Evolutionary conservation across 306 rosid species (phyloP), one percentile per base, ranked within the genome.

Genomic region (Hippophae rhamnoides): DNA sequence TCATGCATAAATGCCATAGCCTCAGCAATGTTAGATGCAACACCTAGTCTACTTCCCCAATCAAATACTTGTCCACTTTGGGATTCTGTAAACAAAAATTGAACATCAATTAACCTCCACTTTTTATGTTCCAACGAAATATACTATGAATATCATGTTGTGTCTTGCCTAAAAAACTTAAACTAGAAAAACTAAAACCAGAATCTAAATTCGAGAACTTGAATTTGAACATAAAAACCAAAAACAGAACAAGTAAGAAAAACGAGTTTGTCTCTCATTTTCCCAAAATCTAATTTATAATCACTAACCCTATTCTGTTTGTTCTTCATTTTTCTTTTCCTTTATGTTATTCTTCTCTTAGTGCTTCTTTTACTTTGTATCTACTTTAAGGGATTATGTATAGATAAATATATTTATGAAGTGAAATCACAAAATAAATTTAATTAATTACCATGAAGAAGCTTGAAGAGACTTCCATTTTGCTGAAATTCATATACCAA

Each of bases 401-500:
- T 18, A 18, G 23, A 18, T 18, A 18, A 18, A 18, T 18, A 18
- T 18, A 18, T 18, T 18, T 18, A 18, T 18, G 23, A 18, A 18
- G 23, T 52, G 9, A 13, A 52, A 14, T 9, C 23, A 3, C 2
- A 13, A 52, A 8, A 6, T 57, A 9, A 14, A 6, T 67, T 59
- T 12, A 48, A 53, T 41, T 46, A 61, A 78, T 65, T 72, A 84
- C 94, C 89, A 43, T 75, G 82, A 49, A 88, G 87, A 71, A 80
- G 70, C 68, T 70, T 52, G 78, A 80, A 84, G 76, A 88, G 94
- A 57, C 84, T 84, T n/a, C 94, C 94, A 49, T 84, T 80, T 7
- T 71, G 84, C 67, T 70, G 76, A 69, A 55, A 84, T 43, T 87
- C 84, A 75, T 87, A 84, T 1, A 80, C 86, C 75, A 84, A 64